These are phyloP conservation scores for Dryas drummondii DNA, from an alignment of 306 rosid species.

Conservation along the genomic window DNA sequence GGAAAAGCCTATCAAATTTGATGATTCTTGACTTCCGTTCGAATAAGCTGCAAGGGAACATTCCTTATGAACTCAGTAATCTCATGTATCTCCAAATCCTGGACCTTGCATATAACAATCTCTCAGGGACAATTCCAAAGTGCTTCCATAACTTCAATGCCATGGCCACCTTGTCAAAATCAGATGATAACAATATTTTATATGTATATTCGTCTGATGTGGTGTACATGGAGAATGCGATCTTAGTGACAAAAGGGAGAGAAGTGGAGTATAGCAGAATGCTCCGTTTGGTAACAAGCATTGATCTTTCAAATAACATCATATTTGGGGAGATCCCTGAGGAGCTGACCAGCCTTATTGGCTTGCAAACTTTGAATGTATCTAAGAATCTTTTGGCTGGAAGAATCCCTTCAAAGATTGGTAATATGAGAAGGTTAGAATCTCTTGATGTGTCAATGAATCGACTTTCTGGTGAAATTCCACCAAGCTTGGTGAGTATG, in stretches of 20 bases:
- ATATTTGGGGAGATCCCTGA: slow-evolving; percentile 1
- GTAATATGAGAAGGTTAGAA: neutral
- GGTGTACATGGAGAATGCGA: neutral
- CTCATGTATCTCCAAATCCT: slow-evolving; percentile 1
- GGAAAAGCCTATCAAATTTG: neutral
- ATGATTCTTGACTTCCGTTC: slow-evolving; percentile 15
- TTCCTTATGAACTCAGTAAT: slow-evolving; percentile 21
- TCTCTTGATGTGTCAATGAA: slow-evolving; percentile 11
- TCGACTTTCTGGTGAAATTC: no score
- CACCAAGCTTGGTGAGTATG: no score
- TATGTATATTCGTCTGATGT: no score
- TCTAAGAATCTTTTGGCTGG: neutral
- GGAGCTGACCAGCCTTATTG: slow-evolving; percentile 1
- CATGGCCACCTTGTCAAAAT: neutral
- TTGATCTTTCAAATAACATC: slow-evolving; percentile 4
- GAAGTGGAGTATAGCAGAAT: neutral
- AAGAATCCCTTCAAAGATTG: slow-evolving; percentile 1
- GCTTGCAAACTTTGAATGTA: slow-evolving; percentile 3
- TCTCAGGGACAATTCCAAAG: neutral
- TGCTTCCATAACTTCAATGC: slow-evolving; percentile 17
- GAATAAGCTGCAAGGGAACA: slow-evolving; percentile 12
- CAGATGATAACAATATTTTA: no score
- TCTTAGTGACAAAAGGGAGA: neutral
- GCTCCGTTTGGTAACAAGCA: neutral
- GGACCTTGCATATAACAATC: slow-evolving; percentile 17